Percentiles rank a stretch among this genome's conserved stretches.
These are phyloP conservation scores for Circinella minor DNA, from an alignment of 371 early-diverging fungal genomes.

Conservation along the genomic window DNA sequence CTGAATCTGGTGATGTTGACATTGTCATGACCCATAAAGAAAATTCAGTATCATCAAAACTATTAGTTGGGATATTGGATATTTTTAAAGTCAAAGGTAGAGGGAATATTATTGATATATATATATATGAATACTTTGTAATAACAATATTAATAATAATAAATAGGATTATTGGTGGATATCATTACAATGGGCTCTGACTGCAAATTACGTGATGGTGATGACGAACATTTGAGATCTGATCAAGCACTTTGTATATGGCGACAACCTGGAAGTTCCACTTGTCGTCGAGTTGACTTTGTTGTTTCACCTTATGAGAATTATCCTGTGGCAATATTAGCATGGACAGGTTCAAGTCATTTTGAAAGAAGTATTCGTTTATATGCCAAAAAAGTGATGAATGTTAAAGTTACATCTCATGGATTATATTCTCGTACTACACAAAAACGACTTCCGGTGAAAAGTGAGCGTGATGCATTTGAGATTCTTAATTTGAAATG, in stretches of 20 bases:
- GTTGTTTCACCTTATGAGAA: conserved; percentile 22
- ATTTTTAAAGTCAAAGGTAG: conserved; percentile 13
- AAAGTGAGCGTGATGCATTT: conserved; percentile 26
- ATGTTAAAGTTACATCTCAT: conserved; percentile 23
- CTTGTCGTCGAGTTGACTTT: conserved; percentile 28
- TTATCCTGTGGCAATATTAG: conserved; percentile 27
- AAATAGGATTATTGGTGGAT: conserved; percentile 6
- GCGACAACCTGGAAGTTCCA: conserved; percentile 14
- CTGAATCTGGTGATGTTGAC: conserved; percentile 26
- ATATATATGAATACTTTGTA: background rate
- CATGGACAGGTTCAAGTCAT: conserved; percentile 30
- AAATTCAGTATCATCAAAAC: background rate
- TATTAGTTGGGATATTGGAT: conserved; percentile 17
- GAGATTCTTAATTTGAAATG: conserved; percentile 22
- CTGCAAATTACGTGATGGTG: conserved; percentile 15
- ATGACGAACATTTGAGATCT: conserved; percentile 7
- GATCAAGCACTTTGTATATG: conserved; percentile 29
- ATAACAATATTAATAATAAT: background rate
- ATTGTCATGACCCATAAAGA: conserved; percentile 26
- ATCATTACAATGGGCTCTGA: conserved; percentile 22
- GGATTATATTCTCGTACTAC: conserved; percentile 18
- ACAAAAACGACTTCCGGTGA: conserved; percentile 9
- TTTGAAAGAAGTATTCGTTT: conserved; percentile 29
- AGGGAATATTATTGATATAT: background rate
- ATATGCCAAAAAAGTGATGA: conserved; percentile 17